Evolutionary conservation across 1,284 basidiomycete species (phyloP), one percentile per base, ranked within the genome.

Genomic region (Ganoderma meredithae): DNA sequence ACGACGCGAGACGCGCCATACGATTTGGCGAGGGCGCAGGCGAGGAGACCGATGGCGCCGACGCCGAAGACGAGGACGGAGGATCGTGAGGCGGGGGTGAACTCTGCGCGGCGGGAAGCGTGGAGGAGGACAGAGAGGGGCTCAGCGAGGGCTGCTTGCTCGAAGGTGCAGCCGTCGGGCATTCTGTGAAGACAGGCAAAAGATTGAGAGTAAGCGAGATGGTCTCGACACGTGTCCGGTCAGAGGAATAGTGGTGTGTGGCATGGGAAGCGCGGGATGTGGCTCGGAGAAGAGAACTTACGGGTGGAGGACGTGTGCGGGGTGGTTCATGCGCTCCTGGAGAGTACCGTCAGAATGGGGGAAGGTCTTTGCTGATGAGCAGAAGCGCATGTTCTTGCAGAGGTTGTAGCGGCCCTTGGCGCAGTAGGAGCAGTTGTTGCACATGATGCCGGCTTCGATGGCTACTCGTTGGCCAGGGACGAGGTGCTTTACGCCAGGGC

Each of bases 301-400:
- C 94, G 92, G 93, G 83, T 97, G 94, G 55, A 96, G 87, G 69
- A 95, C 86, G 76, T 92, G 86, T 0, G 89, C 88, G 2, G 95
- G 96, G 81, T 97, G 96, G 81, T 95, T 95, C 87, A 98, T 94
- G 73, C 86, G 85, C 67, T 90, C 88, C 79, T 96, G 94, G 61
- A 98, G 87, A 6, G 95, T 97, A 3, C 97, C 97, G 76, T 98
- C 96, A 31, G 94, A 86, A 78, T 99, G 97, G 59, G 97, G 97
- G 80, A 92, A 95, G 12, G 95, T 95, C 80, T 97, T 95, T 58
- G 97, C 97, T 64, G 90, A 92, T 69, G 88, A 91, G 76, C 93
- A 94, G 82, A 98, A 99, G 70, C 95, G 88, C 90, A 99, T 87
- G 74, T 82, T 81, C 74, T 90, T 90, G 86, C 97, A 99, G 68